Base-by-base conservation (phyloP, 768 basidiomycete genomes). In the Pleurotus sapidus region DNA sequence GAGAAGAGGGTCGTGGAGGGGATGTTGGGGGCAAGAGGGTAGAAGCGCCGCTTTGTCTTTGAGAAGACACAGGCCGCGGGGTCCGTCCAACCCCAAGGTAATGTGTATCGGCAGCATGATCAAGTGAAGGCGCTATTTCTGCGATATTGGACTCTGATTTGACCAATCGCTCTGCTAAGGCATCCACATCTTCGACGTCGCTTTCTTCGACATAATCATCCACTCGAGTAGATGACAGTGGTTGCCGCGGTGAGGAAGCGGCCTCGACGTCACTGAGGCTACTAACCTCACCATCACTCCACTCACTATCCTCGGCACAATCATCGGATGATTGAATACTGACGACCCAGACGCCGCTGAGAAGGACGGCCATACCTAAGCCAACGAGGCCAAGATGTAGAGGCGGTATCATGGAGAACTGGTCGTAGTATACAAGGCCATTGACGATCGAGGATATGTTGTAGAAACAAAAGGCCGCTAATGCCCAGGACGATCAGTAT, bases 391-490 rank as follows among this genome's bases (percentile, higher is more conserved):
- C 68, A n/a, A 94, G 80, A 67, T 94, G 83, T n/a, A 83, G 63
- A 0, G 80, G 75, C 1, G 84, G 73, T 38, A 98, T 86, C 20
- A 85, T 76, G 15, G 83, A 79, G 65, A 93, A 83, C 66, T 98
- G 93, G 68, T 95, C 78, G 68, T 91, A 97, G 70, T 95, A 97
- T 46, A 95, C 83, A 54, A 96, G 78, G 4, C 91, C 90, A 62
- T 94, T 95, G 57, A 94, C 78, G 68, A 98, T 96, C 20, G 91
- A 92, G 2, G 92, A 93, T 12, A 95, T 69, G 68, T 96, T 98
- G 74, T 96, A 98, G 70, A 94, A 93, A 70, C 93, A 96, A 73
- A 96, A 98, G 4, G 94, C 93, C 67, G 93, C 87, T 84, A 63
- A 34, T 11, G 23, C 54, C 59, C 65, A 50, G 15, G 55, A 58